phyloP scores from a whole-genome alignment of 2,329 filamentous ascomycete species.

The Aspergillus ustus region DNA sequence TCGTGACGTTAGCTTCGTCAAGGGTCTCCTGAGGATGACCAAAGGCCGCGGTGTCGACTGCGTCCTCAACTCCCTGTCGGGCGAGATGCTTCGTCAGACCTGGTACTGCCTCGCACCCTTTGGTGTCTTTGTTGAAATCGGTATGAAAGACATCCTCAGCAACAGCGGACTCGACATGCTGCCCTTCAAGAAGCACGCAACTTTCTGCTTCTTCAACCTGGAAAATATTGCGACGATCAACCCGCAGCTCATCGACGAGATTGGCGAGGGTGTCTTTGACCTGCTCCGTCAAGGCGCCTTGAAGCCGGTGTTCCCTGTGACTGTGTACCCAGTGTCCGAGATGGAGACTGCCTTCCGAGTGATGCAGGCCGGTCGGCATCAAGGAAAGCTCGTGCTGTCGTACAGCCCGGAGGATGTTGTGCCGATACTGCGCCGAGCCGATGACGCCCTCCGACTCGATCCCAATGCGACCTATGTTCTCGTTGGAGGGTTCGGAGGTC shows the following conservation, averaged over 20 bases:
- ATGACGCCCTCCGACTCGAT: background rate
- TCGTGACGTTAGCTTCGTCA: slow-evolving; percentile 29
- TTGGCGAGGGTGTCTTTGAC: slow-evolving; percentile 1
- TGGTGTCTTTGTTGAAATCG: slow-evolving; percentile 30
- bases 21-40: slow-evolving; percentile 25
- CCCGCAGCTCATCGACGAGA: background rate
- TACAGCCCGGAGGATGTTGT: slow-evolving; percentile 2
- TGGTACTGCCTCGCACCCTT: slow-evolving; percentile 34
- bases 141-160: slow-evolving; percentile 13
- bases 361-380: slow-evolving; percentile 41
- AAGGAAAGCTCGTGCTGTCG: slow-evolving; percentile 44
- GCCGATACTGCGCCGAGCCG: background rate
- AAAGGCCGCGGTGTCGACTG: slow-evolving; percentile 31
- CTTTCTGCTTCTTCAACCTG: slow-evolving; percentile 19
- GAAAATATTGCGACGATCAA: background rate
- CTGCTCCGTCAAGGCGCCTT: slow-evolving; percentile 25
- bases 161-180: slow-evolving; percentile 23
- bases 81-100: slow-evolving; percentile 29
- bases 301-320: slow-evolving; percentile 36
- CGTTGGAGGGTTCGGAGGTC: slow-evolving; percentile 24
- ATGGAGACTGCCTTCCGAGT: slow-evolving; percentile 33
- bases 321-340: slow-evolving; percentile 30
- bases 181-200: slow-evolving; percentile 19
- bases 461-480: slow-evolving; percentile 20
- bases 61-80: slow-evolving; percentile 32